These are phyloP conservation scores for Flammula alnicola DNA, from an alignment of 1,284 basidiomycete species.

Conservation along the genomic window DNA sequence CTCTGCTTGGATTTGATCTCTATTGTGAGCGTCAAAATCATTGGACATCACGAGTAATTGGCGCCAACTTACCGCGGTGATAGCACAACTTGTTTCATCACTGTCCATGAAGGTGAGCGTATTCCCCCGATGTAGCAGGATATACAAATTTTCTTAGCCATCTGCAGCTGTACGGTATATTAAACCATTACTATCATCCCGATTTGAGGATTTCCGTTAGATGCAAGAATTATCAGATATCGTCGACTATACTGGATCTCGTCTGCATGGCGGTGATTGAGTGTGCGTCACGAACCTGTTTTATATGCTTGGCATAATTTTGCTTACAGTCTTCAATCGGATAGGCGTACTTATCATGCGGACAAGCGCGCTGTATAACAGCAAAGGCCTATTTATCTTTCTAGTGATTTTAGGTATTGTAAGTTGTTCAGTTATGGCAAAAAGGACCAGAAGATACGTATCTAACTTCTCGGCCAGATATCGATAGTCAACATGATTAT, in stretches of 20 bases:
- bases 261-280: constrained; percentile 19
- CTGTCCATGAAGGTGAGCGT: not conserved
- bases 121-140: too few species aligned
- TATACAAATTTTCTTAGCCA: too few species aligned
- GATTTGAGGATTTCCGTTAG: constrained; percentile 1
- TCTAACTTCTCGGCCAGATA: not conserved
- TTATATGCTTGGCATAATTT: not conserved
- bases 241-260: constrained; percentile 15
- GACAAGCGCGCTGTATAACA: constrained; percentile 27
- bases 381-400: constrained; percentile 13
- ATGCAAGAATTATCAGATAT: constrained; percentile 20
- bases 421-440: constrained; percentile 8
- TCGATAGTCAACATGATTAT: constrained; percentile 8
- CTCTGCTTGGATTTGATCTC: constrained; percentile 10
- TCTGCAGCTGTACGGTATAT: not conserved
- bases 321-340: not conserved
- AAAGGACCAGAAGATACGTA: too few species aligned
- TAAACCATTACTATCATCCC: not conserved
- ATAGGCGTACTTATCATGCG: constrained; percentile 27
- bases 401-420: constrained; percentile 19
- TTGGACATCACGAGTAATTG: too few species aligned
- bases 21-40: not conserved
- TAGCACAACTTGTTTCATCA: too few species aligned
- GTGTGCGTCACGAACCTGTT: constrained; percentile 13
- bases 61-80: too few species aligned